Conservation (phyloP, 78 protist genomes). For the Guillardia theta region DNA sequence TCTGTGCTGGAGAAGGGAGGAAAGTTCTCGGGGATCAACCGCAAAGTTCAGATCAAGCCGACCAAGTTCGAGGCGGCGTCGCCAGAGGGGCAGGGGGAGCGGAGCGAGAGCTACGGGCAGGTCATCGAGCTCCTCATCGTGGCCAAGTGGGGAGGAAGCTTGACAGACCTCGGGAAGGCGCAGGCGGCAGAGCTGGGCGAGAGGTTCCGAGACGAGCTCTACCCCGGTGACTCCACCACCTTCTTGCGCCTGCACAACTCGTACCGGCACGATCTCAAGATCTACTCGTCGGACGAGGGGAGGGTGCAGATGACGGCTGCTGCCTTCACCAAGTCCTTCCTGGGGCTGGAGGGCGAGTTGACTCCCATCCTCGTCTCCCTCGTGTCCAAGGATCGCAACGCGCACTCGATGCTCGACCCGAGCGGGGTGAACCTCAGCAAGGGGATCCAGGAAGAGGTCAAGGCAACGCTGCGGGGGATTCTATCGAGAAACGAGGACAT, state of each 20-base stretch:
- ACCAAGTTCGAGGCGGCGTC: neutral
- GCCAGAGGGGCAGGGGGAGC: neutral
- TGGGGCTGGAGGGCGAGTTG: conserved; percentile 69
- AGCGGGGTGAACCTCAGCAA: neutral
- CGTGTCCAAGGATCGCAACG: neutral
- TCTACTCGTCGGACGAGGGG: conserved; percentile 51
- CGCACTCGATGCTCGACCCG: neutral
- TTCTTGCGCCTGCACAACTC: conserved; percentile 64
- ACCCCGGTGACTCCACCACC: conserved; percentile 2
- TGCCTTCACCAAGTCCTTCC: conserved; percentile 63
- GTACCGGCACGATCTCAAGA: conserved; percentile 72
- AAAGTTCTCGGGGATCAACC: conserved; percentile 61
- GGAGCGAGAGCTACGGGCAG: neutral
- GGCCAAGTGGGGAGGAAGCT: conserved; percentile 75
- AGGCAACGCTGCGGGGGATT: neutral
- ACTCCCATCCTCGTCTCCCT: conserved; percentile 68
- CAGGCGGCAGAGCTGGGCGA: conserved; percentile 55
- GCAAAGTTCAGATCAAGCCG: conserved; percentile 70
- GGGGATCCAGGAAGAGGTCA: neutral
- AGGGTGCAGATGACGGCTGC: conserved; percentile 73
- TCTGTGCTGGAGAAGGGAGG: conserved; percentile 53
- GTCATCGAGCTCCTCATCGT: neutral
- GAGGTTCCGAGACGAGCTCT: conserved; percentile 12
- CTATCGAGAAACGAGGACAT: neutral
- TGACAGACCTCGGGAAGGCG: conserved; percentile 58